Conservation (phyloP, 2,329 filamentous ascomycete genomes). For the Phoma sp. region DNA sequence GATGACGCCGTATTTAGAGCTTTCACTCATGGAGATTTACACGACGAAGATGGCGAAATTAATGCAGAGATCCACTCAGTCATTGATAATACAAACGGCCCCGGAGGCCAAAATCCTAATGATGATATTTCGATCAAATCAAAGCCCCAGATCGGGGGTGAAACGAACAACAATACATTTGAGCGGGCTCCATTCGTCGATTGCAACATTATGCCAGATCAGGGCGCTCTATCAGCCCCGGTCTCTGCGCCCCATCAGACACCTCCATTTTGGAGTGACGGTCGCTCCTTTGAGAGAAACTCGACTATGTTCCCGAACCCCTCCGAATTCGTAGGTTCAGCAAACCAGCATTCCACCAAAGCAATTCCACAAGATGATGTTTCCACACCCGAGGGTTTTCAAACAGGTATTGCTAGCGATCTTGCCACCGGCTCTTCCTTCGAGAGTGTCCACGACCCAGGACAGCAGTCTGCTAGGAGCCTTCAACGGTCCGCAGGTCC, state of each 20-base stretch:
- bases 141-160: background rate
- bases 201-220: background rate
- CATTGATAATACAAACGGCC: background rate
- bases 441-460: background rate
- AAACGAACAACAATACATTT: too few species aligned
- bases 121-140: background rate
- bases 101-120: background rate
- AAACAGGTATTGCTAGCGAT: too few species aligned
- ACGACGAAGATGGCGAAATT: background rate
- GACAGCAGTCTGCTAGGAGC: too few species aligned
- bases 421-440: background rate
- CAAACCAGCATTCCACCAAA: too few species aligned
- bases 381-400: too few species aligned
- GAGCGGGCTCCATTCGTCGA: too few species aligned
- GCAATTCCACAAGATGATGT: too few species aligned
- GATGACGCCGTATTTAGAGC: background rate
- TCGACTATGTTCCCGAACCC: too few species aligned
- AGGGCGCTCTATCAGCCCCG: background rate
- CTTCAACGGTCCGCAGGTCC: background rate
- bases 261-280: too few species aligned
- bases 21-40: conserved; percentile 1
- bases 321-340: too few species aligned
- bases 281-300: too few species aligned
- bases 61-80: background rate
- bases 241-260: too few species aligned